These are phyloP conservation scores for Cladophialophora exuberans DNA, from an alignment of 2,329 filamentous ascomycete species.

Conservation along the genomic window DNA sequence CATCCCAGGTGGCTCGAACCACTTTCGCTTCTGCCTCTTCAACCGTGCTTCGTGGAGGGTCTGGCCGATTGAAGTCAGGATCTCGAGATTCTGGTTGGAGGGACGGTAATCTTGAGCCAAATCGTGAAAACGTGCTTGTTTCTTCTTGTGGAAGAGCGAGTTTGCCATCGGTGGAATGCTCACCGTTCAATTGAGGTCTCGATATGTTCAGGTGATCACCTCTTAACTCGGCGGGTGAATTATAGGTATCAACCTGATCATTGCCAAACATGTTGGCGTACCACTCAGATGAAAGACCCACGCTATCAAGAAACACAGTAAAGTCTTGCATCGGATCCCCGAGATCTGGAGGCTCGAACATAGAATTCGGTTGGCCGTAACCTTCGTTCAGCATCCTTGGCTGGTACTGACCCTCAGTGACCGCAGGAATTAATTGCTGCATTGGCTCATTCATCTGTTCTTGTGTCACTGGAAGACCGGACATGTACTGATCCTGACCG, in stretches of 20 bases:
- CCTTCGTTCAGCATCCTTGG: slow-evolving; percentile 33
- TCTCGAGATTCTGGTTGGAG: slow-evolving; percentile 52
- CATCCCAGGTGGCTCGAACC: slow-evolving; percentile 50
- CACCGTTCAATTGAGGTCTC: slow-evolving; percentile 43
- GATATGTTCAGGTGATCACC: slow-evolving; percentile 39
- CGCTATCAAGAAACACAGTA: slow-evolving; percentile 52
- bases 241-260: slow-evolving; percentile 42
- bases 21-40: slow-evolving; percentile 43
- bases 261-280: slow-evolving; percentile 49
- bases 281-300: slow-evolving; percentile 54
- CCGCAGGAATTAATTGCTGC: slow-evolving; percentile 30
- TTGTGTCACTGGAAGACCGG: slow-evolving; percentile 30
- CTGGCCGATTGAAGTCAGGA: slow-evolving; percentile 38
- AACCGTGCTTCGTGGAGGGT: slow-evolving; percentile 42
- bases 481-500: slow-evolving; percentile 40
- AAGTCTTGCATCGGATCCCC: slow-evolving; percentile 55
- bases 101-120: slow-evolving; percentile 52
- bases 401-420: slow-evolving; percentile 31
- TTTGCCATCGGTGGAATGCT: slow-evolving; percentile 45
- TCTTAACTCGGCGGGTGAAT: slow-evolving; percentile 40
- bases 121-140: slow-evolving; percentile 50
- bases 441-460: slow-evolving; percentile 32
- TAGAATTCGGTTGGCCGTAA: slow-evolving; percentile 34
- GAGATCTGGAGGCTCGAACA: slow-evolving; percentile 50
- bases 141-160: slow-evolving; percentile 42